A percentile compares a stretch with the other conserved stretches of the same genome.
Evolutionary conservation across 345 rosid species (phyloP).

Genomic region (Syzygium oleosum): DNA sequence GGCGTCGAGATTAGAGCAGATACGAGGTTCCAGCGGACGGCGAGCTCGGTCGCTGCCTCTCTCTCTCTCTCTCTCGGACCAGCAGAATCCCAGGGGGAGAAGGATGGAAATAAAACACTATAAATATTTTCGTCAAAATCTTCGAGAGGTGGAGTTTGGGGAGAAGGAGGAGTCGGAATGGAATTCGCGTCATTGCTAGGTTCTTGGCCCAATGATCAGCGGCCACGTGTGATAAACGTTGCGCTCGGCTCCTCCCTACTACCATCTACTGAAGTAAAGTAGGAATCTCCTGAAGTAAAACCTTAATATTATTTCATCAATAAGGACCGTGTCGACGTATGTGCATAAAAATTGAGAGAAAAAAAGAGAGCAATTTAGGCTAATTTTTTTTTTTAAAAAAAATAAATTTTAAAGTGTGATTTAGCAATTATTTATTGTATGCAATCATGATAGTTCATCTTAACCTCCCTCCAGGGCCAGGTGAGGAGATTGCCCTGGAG

Average conservation of each 20-base stretch:
- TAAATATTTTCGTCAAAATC: background rate
- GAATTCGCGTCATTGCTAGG: background rate
- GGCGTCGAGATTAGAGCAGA: background rate
- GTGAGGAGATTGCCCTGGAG: too few species aligned
- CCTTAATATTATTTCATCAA: background rate
- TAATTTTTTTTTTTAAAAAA: background rate
- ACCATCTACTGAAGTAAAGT: background rate
- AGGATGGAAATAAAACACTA: background rate
- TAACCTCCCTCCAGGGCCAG: too few species aligned
- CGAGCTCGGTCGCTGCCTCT: background rate
- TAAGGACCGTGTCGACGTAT: background rate
- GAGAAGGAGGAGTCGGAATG: background rate
- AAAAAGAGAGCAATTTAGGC: background rate
- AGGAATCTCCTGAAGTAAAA: background rate
- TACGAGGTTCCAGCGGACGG: background rate
- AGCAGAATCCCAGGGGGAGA: background rate
- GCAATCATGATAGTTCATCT: too few species aligned
- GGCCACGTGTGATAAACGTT: background rate
- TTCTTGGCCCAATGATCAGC: background rate
- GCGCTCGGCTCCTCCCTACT: background rate
- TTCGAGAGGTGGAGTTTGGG: background rate
- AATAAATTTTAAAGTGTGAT: too few species aligned
- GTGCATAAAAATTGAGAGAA: background rate
- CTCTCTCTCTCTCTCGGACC: background rate
- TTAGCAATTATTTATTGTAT: too few species aligned